These are phyloP conservation scores for Ophiocordyceps polyrhachis-furcata DNA, from an alignment of 2,329 filamentous ascomycete species.

Conservation along the genomic window DNA sequence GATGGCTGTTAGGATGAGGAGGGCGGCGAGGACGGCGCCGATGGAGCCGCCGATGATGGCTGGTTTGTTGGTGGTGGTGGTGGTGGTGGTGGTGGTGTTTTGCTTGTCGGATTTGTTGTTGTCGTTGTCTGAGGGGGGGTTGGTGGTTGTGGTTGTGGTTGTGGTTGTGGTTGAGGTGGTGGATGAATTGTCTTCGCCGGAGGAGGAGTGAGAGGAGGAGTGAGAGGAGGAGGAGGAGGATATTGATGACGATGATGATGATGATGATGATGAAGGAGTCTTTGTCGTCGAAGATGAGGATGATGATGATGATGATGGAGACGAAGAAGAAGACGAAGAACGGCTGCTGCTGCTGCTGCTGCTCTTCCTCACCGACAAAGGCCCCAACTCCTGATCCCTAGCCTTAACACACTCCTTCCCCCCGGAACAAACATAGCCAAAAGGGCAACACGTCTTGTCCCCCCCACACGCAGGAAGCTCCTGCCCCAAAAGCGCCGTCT, in stretches of 20 bases:
- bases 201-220: conserved; percentile 2
- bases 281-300: too few relatives aligned
- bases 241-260: neutral
- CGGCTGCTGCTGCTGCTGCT: too few relatives aligned
- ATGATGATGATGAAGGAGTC: too few relatives aligned
- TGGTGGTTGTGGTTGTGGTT: too few relatives aligned
- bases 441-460: conserved; percentile 43
- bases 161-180: too few relatives aligned
- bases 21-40: conserved; percentile 25
- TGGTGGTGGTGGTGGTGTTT: conserved; percentile 8
- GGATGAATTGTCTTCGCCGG: neutral
- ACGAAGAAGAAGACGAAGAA: neutral
- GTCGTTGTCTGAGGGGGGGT: neutral
- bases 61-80: neutral
- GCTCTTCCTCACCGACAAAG: neutral
- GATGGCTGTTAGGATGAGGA: conserved; percentile 19
- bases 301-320: neutral
- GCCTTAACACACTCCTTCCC: neutral
- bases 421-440: conserved; percentile 32
- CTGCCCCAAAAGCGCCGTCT: conserved; percentile 43
- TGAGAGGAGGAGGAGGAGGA: neutral
- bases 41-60: conserved; percentile 20
- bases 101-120: conserved; percentile 3
- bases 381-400: neutral
- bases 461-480: conserved; percentile 37